These are phyloP conservation scores for Naegleria fowleri DNA, from an alignment of 208 protist genomes.

Conservation along the genomic window DNA sequence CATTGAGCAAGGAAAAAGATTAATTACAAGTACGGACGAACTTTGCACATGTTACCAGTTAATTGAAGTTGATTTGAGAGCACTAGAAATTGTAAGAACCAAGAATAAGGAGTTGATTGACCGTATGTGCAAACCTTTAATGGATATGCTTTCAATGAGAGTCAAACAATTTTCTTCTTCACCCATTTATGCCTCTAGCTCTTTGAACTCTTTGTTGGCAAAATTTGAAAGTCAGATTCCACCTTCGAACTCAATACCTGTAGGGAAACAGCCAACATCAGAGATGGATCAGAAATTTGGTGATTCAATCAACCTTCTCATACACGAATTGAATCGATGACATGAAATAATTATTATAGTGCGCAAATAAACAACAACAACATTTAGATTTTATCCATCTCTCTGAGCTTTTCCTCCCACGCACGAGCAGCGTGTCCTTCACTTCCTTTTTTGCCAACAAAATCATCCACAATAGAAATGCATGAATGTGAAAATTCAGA, in stretches of 20 bases:
- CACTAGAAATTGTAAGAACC: not conserved
- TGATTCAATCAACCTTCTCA: not conserved
- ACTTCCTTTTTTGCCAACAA: not conserved
- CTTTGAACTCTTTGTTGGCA: not conserved
- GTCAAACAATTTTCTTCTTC: not conserved
- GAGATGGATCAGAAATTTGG: not conserved
- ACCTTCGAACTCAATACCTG: not conserved
- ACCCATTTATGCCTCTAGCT: not conserved
- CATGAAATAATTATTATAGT: not conserved
- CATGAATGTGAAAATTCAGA: not conserved
- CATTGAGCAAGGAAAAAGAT: not conserved
- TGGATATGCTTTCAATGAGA: not conserved
- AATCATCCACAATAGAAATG: not conserved
- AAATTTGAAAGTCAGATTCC: not conserved
- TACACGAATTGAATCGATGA: not conserved
- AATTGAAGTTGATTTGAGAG: not conserved
- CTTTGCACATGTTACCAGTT: not conserved
- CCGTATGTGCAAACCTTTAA: not conserved
- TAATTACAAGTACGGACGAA: not conserved
- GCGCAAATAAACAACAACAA: not conserved
- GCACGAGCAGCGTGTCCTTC: too few species aligned
- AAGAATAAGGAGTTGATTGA: not conserved
- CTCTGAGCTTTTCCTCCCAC: not conserved
- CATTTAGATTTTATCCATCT: not conserved
- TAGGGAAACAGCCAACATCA: not conserved